Conservation (phyloP, 495 filamentous ascomycete genomes). For the Lentithecium fluviatile region DNA sequence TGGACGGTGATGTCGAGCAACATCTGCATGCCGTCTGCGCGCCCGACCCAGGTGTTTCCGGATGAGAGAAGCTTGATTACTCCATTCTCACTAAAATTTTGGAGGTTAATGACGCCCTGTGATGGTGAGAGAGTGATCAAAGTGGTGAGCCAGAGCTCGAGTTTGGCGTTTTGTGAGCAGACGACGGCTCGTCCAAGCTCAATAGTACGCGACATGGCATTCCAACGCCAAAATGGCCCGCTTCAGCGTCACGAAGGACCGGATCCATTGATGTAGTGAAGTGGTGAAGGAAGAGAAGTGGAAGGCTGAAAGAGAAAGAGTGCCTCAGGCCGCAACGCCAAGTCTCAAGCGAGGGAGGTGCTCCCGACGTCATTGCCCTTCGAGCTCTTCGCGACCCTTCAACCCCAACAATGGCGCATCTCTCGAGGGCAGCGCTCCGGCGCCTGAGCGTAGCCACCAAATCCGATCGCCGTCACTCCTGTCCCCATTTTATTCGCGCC, state of each 20-base stretch:
- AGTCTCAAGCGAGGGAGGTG: not conserved
- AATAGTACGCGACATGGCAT: constrained; percentile 29
- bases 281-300: not conserved
- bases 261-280: not conserved
- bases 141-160: constrained; percentile 32
- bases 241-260: not conserved
- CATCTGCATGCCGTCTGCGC: constrained; percentile 35
- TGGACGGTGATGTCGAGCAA: constrained; percentile 29
- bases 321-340: constrained; percentile 5
- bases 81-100: constrained; percentile 4
- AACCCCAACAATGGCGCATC: constrained; percentile 21
- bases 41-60: constrained; percentile 30
- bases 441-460: not conserved
- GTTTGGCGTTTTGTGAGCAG: constrained; percentile 18
- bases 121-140: constrained; percentile 30
- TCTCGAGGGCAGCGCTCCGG: constrained; percentile 18
- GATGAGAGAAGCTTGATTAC: constrained; percentile 21
- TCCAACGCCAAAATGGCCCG: constrained; percentile 10
- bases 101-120: constrained; percentile 19
- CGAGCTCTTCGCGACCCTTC: not conserved
- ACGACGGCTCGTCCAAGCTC: constrained; percentile 38
- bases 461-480: not conserved
- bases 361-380: constrained; percentile 18
- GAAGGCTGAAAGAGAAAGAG: not conserved
- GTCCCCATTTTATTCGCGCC: not conserved